A percentile compares a stretch with the other conserved stretches of the same genome.
Conservation (phyloP, 1,139 yeast genomes). For the Yamadazyma trypodendri region DNA sequence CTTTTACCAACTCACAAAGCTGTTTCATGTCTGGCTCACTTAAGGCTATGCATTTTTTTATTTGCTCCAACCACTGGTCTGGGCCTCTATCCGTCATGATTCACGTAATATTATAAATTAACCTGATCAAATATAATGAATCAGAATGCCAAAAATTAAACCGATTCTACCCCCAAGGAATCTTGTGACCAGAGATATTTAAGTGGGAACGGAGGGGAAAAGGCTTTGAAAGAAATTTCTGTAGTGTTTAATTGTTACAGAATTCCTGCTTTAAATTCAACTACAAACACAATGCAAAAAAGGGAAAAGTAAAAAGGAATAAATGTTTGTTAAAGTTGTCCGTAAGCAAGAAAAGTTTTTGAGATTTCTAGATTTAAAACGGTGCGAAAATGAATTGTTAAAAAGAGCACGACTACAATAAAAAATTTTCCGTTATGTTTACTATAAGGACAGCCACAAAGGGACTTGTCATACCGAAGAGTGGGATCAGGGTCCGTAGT, state of each 20-base stretch:
- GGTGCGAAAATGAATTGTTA: background rate
- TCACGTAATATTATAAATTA: background rate
- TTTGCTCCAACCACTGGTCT: constrained; percentile 94
- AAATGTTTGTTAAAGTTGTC: background rate
- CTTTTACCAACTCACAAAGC: constrained; percentile 90
- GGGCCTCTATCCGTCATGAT: constrained; percentile 81
- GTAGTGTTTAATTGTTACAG: too few species aligned
- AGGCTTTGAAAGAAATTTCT: background rate
- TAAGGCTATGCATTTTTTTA: constrained; percentile 83
- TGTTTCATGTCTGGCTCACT: constrained; percentile 96
- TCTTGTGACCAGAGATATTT: background rate
- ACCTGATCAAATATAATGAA: background rate
- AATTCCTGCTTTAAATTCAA: background rate
- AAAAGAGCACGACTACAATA: background rate
- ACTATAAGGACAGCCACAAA: constrained; percentile 1
- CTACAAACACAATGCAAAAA: constrained; percentile 1
- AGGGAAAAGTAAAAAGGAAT: background rate
- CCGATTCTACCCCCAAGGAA: background rate
- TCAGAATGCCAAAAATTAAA: background rate
- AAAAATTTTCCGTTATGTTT: background rate
- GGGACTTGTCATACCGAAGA: constrained; percentile 1
- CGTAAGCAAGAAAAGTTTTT: constrained; percentile 1
- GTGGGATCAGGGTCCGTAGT: background rate
- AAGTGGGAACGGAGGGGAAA: background rate
- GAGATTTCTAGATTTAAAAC: background rate